A percentile compares a stretch with the other conserved stretches of the same genome.
phyloP scores from a whole-genome alignment of 2,329 filamentous ascomycete genomes.

The Colletotrichum sp. region DNA sequence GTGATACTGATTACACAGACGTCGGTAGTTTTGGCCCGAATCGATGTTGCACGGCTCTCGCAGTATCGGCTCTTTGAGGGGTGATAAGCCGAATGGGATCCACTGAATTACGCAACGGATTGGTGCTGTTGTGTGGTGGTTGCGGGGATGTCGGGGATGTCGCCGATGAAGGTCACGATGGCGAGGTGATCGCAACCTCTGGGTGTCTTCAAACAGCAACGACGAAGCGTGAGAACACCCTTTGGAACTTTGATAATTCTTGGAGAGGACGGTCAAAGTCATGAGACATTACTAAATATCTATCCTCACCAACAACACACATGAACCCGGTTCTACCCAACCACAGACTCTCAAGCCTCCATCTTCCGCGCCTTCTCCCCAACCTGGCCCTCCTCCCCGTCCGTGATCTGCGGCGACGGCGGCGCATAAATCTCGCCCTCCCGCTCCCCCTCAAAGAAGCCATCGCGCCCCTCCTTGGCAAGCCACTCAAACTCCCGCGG shows the following conservation, averaged over 20 bases:
- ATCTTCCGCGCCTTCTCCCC: conserved; percentile 5
- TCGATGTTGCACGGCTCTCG: neutral
- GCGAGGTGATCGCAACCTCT: neutral
- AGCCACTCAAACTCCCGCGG: conserved; percentile 25
- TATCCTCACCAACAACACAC: neutral
- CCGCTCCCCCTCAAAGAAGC: conserved; percentile 27
- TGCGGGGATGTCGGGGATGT: neutral
- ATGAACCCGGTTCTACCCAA: rapidly evolving
- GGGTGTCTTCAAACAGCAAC: rapidly evolving
- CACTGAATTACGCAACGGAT: neutral
- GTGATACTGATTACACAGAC: neutral
- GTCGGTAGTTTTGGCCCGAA: conserved; percentile 7
- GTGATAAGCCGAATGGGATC: neutral
- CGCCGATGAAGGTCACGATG: neutral
- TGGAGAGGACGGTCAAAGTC: rapidly evolving
- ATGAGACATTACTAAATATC: neutral
- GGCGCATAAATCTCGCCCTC: conserved; percentile 16
- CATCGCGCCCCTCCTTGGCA: conserved; percentile 26
- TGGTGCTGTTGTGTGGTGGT: neutral
- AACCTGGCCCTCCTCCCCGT: conserved; percentile 1
- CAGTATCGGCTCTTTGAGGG: neutral
- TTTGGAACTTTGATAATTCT: neutral
- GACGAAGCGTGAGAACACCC: rapidly evolving
- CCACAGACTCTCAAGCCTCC: neutral
- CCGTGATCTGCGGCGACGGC: conserved; percentile 5